These are phyloP conservation scores for Ganoderma resinaceum DNA, from an alignment of 1,284 basidiomycete genomes.

Conservation along the genomic window DNA sequence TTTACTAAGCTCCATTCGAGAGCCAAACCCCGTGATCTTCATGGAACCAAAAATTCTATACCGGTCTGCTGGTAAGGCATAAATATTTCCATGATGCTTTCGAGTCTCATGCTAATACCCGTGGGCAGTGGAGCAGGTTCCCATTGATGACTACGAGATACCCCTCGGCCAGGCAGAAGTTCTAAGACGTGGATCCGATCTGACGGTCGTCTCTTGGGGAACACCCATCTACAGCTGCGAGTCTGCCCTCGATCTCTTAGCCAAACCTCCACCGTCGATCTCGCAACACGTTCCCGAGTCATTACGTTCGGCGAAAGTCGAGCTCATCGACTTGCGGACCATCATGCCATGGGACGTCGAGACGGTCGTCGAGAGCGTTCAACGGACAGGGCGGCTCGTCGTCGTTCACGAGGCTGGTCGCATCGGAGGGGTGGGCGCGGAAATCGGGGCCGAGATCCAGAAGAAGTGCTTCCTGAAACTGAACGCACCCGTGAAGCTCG, in stretches of 20 bases:
- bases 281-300: conserved; percentile 72
- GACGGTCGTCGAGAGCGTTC: conserved; percentile 82
- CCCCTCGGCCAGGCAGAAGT: conserved; percentile 84
- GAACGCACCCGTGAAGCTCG: conserved; percentile 86
- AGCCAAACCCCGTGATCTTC: conserved; percentile 93
- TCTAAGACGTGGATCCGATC: conserved; percentile 76
- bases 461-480: conserved; percentile 87
- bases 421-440: conserved; percentile 86
- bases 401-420: conserved; percentile 91
- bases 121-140: conserved; percentile 85
- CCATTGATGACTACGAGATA: conserved; percentile 85
- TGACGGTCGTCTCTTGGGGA: conserved; percentile 92
- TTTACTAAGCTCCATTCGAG: conserved; percentile 84
- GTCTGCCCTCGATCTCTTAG: conserved; percentile 74
- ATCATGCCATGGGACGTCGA: conserved; percentile 91
- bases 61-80: conserved; percentile 68
- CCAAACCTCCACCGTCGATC: conserved; percentile 71
- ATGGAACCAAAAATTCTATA: conserved; percentile 95
- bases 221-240: conserved; percentile 93
- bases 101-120: background rate
- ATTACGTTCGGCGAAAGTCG: conserved; percentile 78
- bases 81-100: background rate
- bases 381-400: conserved; percentile 84
- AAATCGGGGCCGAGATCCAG: conserved; percentile 88
- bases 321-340: conserved; percentile 91